Base-by-base conservation (phyloP, 805 yeast genomes). In the Candida taoyuanica region DNA sequence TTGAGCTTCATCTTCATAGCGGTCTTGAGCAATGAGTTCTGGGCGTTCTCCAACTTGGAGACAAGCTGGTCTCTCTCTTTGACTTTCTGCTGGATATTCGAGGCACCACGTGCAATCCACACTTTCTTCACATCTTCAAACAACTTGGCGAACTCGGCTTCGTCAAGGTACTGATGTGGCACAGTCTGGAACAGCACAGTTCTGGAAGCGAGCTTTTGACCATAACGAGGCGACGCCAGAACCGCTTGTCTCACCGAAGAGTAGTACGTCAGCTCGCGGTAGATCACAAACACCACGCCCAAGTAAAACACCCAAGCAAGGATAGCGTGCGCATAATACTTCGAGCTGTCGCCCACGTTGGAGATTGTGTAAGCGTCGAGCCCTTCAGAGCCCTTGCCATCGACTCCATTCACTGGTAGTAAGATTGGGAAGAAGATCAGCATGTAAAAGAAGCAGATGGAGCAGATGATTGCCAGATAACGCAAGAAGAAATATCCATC, bases 401-500 rank as follows among this genome's bases (percentile, higher is more conserved):
- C 64, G 2, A 83, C 71, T 6, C 87, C 91, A 55, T 89, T 88
- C 33, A 91, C 70, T 0, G 98, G 93, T n/a, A 93, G 68, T 38
- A 91, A 64, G 34, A 91, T 71, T 7, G 83, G 79, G 70, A 74
- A 77, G 6, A 78, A 64, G 20, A 78, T 50, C 4, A 73, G 21
- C 38, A 76, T 59, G 5, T 85, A 84, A 31, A 77, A 63, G 1
- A 78, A 68, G 40, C 79, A 75, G 29, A 78, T 56, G 5, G 65
- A 43, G 11, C 74, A 65, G 46, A 86, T 65, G 26, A 83, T 53
- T 34, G 74, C 70, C 20, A 93, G 60, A 56, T 84, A 93, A 48
- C 98, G 71, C 44, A 88, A 63, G 59, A 89, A 91, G 56, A 93
- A 81, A 65, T 85, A 91, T 5, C 96, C 97, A 58, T 91, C 98